A percentile compares a stretch with the other conserved stretches of the same genome.
These are phyloP conservation scores for Hanseniaspora uvarum DNA, from an alignment of 1,139 yeast genomes.

Conservation along the genomic window DNA sequence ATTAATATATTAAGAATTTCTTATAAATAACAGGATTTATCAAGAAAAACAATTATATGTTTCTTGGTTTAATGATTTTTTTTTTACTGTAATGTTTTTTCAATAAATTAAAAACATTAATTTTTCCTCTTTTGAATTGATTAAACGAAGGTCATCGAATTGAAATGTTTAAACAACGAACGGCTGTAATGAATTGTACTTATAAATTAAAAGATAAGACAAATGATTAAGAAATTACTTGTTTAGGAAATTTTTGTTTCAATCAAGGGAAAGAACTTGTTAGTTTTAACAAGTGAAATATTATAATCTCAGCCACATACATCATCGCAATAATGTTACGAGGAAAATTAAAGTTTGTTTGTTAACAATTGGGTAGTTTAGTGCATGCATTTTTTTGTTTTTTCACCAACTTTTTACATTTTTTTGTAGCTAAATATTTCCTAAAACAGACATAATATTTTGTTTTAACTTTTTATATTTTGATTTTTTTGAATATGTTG, in stretches of 20 bases:
- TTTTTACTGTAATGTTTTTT: not conserved
- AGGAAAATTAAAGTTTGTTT: not conserved
- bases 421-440: not conserved
- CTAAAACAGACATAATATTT: not conserved
- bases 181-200: not conserved
- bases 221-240: not conserved
- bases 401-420: not conserved
- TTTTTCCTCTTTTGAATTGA: slow-evolving; percentile 1
- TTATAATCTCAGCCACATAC: not conserved
- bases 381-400: too few relatives aligned
- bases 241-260: not conserved
- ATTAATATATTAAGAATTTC: not conserved
- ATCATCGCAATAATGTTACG: not conserved
- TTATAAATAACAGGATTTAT: not conserved
- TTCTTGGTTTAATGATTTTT: not conserved
- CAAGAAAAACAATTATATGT: not conserved
- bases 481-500: too few relatives aligned
- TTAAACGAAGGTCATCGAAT: not conserved
- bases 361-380: too few relatives aligned
- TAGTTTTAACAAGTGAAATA: too few relatives aligned
- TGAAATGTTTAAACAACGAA: not conserved
- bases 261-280: too few relatives aligned
- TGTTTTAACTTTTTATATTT: too few relatives aligned
- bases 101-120: too few relatives aligned
- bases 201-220: not conserved